phyloP scores from a whole-genome alignment of 1,284 basidiomycete genomes.

The Cryptococcus sp. region DNA sequence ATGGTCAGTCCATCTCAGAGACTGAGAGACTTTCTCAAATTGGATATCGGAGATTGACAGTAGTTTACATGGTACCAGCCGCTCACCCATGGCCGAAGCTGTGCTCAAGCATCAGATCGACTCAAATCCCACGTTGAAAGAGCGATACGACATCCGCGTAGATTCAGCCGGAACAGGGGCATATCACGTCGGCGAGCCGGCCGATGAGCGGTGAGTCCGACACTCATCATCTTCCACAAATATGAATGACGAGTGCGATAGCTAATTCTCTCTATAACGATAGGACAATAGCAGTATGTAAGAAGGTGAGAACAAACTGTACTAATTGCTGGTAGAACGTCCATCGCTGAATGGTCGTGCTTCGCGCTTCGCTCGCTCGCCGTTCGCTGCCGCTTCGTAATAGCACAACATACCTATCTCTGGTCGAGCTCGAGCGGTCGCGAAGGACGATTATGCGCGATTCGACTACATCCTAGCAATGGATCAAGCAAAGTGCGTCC shows the following conservation, averaged over 20 bases:
- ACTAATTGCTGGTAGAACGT: background rate
- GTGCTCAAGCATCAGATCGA: slow-evolving; percentile 45
- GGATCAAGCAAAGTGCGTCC: slow-evolving; percentile 48
- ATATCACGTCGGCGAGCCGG: slow-evolving; percentile 53
- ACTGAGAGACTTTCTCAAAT: background rate
- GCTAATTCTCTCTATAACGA: slow-evolving; percentile 14
- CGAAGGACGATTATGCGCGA: slow-evolving; percentile 43
- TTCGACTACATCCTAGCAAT: slow-evolving; percentile 58
- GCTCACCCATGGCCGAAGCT: slow-evolving; percentile 55
- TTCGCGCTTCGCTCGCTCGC: too few relatives aligned
- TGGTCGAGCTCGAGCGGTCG: slow-evolving; percentile 50
- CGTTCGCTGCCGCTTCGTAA: background rate
- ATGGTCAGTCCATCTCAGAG: slow-evolving; percentile 24
- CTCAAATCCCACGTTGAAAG: slow-evolving; percentile 25
- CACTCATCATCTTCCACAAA: background rate
- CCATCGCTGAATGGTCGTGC: background rate
- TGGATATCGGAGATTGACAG: too few relatives aligned
- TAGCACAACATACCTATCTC: slow-evolving; percentile 51
- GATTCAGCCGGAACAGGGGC: slow-evolving; percentile 54
- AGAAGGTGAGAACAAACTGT: slow-evolving; percentile 30
- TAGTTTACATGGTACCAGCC: slow-evolving; percentile 20
- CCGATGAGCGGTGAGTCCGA: slow-evolving; percentile 45
- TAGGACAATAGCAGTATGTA: slow-evolving; percentile 53
- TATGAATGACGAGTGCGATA: background rate
- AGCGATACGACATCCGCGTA: slow-evolving; percentile 33